Evolutionary conservation across 179 eudicot species (phyloP).

Genomic region (Gypsophila paniculata): DNA sequence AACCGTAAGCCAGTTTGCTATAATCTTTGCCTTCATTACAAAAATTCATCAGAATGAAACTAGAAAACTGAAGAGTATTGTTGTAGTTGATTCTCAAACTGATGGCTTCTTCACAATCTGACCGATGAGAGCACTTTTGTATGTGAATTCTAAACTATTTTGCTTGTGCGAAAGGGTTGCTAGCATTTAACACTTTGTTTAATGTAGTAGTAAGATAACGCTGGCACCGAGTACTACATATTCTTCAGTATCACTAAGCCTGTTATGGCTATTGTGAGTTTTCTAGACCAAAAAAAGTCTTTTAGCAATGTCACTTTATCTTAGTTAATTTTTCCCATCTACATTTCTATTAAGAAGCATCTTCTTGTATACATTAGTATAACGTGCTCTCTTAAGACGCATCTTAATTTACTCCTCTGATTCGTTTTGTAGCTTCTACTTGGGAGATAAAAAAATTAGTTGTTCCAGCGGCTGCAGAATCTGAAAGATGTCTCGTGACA

Average conservation of each 20-base stretch:
- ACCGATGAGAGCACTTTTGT: background rate
- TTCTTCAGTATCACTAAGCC: background rate
- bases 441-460: slow-evolving; percentile 81
- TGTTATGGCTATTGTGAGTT: slow-evolving; percentile 8
- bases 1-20: slow-evolving; percentile 51
- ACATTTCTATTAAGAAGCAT: background rate
- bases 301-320: background rate
- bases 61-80: slow-evolving; percentile 1
- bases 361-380: slow-evolving; percentile 1
- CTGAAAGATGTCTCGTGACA: slow-evolving; percentile 66
- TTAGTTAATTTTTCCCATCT: background rate
- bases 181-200: slow-evolving; percentile 7
- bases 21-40: background rate
- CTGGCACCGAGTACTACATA: background rate
- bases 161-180: slow-evolving; percentile 5
- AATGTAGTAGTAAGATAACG: slow-evolving; percentile 3
- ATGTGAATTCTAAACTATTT: background rate
- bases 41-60: background rate
- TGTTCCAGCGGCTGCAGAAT: slow-evolving; percentile 31
- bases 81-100: background rate
- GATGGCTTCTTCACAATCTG: background rate
- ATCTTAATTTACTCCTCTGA: slow-evolving; percentile 5
- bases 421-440: slow-evolving; percentile 64
- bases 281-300: background rate
- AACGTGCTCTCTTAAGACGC: background rate